These are phyloP conservation scores for Boletus tylopilopsis DNA, from an alignment of 768 basidiomycete species.

Conservation along the genomic window DNA sequence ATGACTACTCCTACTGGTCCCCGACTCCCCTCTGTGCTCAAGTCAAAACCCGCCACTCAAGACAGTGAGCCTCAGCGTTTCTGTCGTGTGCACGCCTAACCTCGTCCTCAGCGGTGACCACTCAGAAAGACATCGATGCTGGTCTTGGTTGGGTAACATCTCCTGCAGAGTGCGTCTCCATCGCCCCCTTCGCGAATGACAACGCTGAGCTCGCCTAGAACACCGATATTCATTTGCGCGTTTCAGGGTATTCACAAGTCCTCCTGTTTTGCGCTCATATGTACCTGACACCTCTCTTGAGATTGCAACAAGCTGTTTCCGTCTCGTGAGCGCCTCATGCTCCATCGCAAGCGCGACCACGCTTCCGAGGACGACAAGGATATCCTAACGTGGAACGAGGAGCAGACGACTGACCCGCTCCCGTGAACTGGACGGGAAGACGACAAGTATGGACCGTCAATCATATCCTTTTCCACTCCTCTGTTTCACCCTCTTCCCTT, in stretches of 20 bases:
- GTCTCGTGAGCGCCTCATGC: constrained; percentile 61
- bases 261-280: not conserved
- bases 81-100: not conserved
- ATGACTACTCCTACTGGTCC: constrained; percentile 20
- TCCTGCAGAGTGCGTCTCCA: constrained; percentile 53
- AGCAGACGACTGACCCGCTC: not conserved
- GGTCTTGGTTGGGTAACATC: constrained; percentile 60
- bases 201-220: constrained; percentile 39
- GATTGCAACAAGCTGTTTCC: constrained; percentile 74
- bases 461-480: constrained; percentile 94
- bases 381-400: constrained; percentile 73
- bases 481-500: constrained; percentile 77
- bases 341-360: constrained; percentile 74
- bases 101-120: constrained; percentile 42
- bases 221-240: constrained; percentile 78
- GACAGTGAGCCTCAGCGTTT: constrained; percentile 21
- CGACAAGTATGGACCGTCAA: constrained; percentile 19
- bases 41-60: constrained; percentile 30
- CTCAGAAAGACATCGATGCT: constrained; percentile 48
- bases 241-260: constrained; percentile 41
- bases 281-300: constrained; percentile 20
- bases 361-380: constrained; percentile 46
- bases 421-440: too few relatives aligned
- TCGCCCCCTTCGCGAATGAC: not conserved
- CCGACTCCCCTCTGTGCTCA: constrained; percentile 33